Evolutionary conservation across 2,329 filamentous ascomycete species (phyloP), one percentile per base, ranked within the genome.

Genomic region (Corynespora cassiicola): DNA sequence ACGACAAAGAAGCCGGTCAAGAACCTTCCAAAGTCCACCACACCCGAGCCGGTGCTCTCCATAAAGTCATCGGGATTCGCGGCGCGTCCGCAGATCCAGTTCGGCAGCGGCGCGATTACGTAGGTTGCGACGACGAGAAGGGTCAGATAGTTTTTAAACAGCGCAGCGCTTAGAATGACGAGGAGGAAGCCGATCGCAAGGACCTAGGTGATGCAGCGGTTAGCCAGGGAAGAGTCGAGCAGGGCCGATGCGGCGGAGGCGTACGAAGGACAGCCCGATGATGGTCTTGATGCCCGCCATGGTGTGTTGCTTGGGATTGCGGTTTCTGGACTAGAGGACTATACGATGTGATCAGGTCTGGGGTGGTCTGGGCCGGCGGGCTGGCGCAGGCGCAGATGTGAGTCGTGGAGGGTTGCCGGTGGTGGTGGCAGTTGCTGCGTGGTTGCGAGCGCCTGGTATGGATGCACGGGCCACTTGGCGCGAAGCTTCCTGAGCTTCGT

Each of bases 131-230:
- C 94, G 57, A 99, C 94, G 51, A 97, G 83, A 50, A 99, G 84
- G 39, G 94, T 90, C 61, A 94, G 89, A 82, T 95, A 99, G 73
- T 90, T 89, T 68, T 92, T 82, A 81, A 87, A 99, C 56, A 99
- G 84, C 33, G 94, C 94, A 68, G 91, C 95, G 50, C 91, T 96
- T 61, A 99, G 88, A 72, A 99, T 99, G 58, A 97, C 94, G 56
- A 99, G 90, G 61, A 99, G 88, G 76, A 99, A 99, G 61, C 94
- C 94, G 62, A 99, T 94, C 58, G 94, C 94, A 54, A 99, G 90
- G 68, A 99, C 79, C 85, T 88, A 34, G 26, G 22, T 19, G 8
- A 2, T n/a, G 2, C 6, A 14, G 5, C 1, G 5, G 23, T 57
- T 30, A 54, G 48, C 22, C 17, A 10, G 24, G 14, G 29, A 23